phyloP scores from a whole-genome alignment of 495 filamentous ascomycete species.

The Penicillium argentinense region DNA sequence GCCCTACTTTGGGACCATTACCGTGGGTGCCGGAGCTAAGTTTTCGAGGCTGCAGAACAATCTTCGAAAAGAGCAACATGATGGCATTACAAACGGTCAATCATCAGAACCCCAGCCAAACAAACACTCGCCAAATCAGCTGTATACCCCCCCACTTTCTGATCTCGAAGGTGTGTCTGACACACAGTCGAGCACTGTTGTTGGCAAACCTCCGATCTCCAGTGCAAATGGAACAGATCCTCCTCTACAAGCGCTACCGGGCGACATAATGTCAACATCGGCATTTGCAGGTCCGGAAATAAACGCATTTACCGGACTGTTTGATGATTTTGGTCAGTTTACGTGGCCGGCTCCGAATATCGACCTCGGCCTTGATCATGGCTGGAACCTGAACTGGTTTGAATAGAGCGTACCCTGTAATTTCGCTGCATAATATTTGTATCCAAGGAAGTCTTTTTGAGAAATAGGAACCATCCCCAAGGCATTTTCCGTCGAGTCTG shows the following conservation, averaged over 20 bases:
- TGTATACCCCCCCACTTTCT: slow-evolving; percentile 31
- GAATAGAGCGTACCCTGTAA: slow-evolving; percentile 12
- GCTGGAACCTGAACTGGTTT: slow-evolving; percentile 42
- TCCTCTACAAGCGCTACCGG: slow-evolving; percentile 16
- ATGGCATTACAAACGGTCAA: not conserved
- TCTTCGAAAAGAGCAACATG: slow-evolving; percentile 3
- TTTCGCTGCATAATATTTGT: not conserved
- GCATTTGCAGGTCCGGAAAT: slow-evolving; percentile 18
- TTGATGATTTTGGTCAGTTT: slow-evolving; percentile 24
- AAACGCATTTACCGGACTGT: slow-evolving; percentile 20
- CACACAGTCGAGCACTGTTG: not conserved
- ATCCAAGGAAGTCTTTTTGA: too few relatives aligned
- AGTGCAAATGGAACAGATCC: slow-evolving; percentile 6
- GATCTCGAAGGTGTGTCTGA: slow-evolving; percentile 8
- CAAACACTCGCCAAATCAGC: slow-evolving; percentile 8
- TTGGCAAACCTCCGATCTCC: not conserved
- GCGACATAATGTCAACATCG: slow-evolving; percentile 11
- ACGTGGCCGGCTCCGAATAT: slow-evolving; percentile 28
- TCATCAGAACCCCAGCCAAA: not conserved
- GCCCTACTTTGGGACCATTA: slow-evolving; percentile 48
- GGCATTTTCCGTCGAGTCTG: too few relatives aligned
- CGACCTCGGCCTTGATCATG: slow-evolving; percentile 39
- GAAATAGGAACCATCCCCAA: too few relatives aligned
- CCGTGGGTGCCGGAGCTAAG: slow-evolving; percentile 33
- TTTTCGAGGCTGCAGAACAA: slow-evolving; percentile 12